phyloP scores from a whole-genome alignment of 208 protist species.

The Trypanosoma lewisi region DNA sequence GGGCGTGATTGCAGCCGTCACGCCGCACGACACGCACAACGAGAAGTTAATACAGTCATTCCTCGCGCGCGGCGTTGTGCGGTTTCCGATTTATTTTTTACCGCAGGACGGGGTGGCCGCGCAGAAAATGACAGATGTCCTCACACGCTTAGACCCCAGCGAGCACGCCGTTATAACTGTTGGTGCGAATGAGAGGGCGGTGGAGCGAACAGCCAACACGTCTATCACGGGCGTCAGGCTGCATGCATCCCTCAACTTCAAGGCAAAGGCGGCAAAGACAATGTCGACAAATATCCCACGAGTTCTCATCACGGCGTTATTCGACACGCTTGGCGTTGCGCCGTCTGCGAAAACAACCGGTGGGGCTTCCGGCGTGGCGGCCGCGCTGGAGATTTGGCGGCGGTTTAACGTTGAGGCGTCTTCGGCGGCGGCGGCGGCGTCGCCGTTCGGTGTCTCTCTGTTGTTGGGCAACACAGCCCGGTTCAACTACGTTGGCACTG shows the following conservation, averaged over 20 bases:
- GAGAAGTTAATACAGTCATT: constrained; percentile 42
- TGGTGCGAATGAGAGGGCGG: constrained; percentile 28
- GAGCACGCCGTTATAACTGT: constrained; percentile 53
- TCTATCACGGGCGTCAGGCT: constrained; percentile 39
- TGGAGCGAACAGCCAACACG: constrained; percentile 31
- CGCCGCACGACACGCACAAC: constrained; percentile 44
- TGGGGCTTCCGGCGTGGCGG: constrained; percentile 51
- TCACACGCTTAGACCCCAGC: constrained; percentile 5
- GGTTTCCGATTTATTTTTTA: constrained; percentile 65
- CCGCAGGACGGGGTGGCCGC: constrained; percentile 23
- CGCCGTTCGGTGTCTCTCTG: constrained; percentile 46
- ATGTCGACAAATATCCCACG: constrained; percentile 25
- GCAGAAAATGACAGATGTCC: constrained; percentile 22
- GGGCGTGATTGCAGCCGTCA: constrained; percentile 51
- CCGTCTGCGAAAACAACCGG: constrained; percentile 46
- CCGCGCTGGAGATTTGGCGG: constrained; percentile 74
- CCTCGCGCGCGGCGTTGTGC: constrained; percentile 22
- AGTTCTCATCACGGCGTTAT: constrained; percentile 64
- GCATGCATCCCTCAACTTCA: constrained; percentile 33
- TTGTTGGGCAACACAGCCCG: constrained; percentile 68
- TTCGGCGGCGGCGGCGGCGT: constrained; percentile 10
- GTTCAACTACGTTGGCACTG: constrained; percentile 73
- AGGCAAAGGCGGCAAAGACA: constrained; percentile 29
- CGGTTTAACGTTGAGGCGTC: constrained; percentile 33
- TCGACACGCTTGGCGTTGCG: constrained; percentile 71